Base-by-base conservation (phyloP, 2,329 filamentous ascomycete genomes). In the Pyricularia grisea region DNA sequence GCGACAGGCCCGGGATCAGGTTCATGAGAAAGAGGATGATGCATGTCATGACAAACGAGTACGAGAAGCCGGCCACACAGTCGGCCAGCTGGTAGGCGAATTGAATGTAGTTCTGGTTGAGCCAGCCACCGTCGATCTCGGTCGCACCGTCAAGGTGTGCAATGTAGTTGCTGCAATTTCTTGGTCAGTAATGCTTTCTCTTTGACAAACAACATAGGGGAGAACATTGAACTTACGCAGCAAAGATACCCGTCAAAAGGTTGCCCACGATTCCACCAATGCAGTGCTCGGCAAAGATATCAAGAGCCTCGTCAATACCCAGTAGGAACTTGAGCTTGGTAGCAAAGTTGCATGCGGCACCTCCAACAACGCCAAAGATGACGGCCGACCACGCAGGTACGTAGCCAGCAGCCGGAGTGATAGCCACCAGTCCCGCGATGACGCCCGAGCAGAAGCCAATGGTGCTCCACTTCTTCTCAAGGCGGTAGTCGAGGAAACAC, bases 401-500 rank as follows among this genome's bases (percentile, higher is more conserved):
- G 80, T 72, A 77, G 76, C 91, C 93, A 69, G 92, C 95, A 36
- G 91, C 93, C 7, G 93, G 93, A 10, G 93, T 97, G 72, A 97
- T 96, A 70, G 90, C 90, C 6, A 97, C 93, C 25, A 97, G 84
- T 25, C 93, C 93, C 42, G 93, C 91, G 74, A 97, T 90, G 28
- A 96, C 91, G 71, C 93, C 93, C 0, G 92, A 95, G 81, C 93
- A 97, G 84, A 97, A 97, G 2, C 93, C 93, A 30, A 97, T 93
- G 1, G 92, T 94, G 0, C 92, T 96, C 91, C 92, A 97, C 81
- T 97, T 97, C 75, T 88, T 87, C 81, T 97, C 93, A 66, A 97
- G 85, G 69, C 93, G 87, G 80, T 96, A 97, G 77, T 97, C 93
- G 70, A 97, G 84, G 27, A 96, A 81, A 77, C 92, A 95, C 93